Conservation (phyloP, 352 stramenopile species). For the Plasmopara viticola region DNA sequence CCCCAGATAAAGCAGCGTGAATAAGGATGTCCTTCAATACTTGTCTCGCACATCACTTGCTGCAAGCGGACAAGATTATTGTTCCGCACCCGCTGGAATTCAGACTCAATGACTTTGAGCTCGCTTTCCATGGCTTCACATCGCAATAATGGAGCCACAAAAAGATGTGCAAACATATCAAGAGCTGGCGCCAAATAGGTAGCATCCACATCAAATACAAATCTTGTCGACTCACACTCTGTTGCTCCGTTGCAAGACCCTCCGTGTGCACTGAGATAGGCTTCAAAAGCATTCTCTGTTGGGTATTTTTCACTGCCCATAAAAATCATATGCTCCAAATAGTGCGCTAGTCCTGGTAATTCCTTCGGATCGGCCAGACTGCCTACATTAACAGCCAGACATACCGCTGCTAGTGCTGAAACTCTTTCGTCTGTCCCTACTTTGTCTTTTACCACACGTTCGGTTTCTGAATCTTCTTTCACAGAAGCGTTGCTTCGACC, state of each 20-base stretch:
- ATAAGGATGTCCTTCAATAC: slow-evolving; percentile 48
- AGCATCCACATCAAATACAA: slow-evolving; percentile 83
- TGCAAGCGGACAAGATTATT: slow-evolving; percentile 58
- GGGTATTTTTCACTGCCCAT: slow-evolving; percentile 90
- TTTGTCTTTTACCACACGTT: slow-evolving; percentile 14
- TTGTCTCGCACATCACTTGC: slow-evolving; percentile 66
- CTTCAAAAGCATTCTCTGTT: slow-evolving; percentile 88
- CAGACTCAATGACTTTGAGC: slow-evolving; percentile 74
- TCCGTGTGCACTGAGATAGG: slow-evolving; percentile 79
- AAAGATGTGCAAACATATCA: slow-evolving; percentile 91
- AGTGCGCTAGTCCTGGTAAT: slow-evolving; percentile 69
- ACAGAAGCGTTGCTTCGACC: slow-evolving; percentile 5
- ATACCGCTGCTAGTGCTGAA: slow-evolving; percentile 37
- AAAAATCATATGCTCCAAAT: slow-evolving; percentile 92
- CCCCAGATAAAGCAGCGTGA: slow-evolving; percentile 69
- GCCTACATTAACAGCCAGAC: slow-evolving; percentile 49
- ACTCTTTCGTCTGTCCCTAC: slow-evolving; percentile 5
- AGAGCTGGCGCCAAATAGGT: slow-evolving; percentile 46
- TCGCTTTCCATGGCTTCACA: slow-evolving; percentile 72
- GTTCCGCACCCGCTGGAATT: slow-evolving; percentile 68
- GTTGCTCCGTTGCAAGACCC: slow-evolving; percentile 89
- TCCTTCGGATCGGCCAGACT: slow-evolving; percentile 52
- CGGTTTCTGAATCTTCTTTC: slow-evolving; percentile 13
- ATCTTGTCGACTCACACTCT: slow-evolving; percentile 87
- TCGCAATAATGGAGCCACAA: slow-evolving; percentile 80